Evolutionary conservation across 2,329 filamentous ascomycete species (phyloP).

Genomic region (Botryosphaeria dothidea): DNA sequence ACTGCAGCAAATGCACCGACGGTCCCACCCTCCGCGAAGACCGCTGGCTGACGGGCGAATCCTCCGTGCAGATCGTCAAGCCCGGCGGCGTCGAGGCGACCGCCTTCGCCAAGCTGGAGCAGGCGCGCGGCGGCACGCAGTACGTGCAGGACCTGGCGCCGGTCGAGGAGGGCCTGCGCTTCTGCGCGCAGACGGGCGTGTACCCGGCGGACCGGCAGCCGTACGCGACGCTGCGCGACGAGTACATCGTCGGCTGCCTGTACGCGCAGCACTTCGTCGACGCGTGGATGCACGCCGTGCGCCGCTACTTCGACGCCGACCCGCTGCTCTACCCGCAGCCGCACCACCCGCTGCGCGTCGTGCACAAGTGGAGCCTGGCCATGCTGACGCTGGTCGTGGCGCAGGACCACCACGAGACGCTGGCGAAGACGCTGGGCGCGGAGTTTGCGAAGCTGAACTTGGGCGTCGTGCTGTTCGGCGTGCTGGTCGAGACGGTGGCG

Average conservation of each 20-base stretch:
- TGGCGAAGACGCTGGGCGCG: not conserved
- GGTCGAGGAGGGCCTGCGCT: constrained; percentile 36
- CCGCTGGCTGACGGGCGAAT: constrained; percentile 30
- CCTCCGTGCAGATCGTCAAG: not conserved
- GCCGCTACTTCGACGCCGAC: constrained; percentile 54
- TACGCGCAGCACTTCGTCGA: constrained; percentile 40
- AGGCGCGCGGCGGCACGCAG: constrained; percentile 7
- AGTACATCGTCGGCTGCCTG: constrained; percentile 53
- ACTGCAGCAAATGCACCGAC: constrained; percentile 52
- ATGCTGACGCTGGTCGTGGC: constrained; percentile 38
- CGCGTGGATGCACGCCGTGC: constrained; percentile 54
- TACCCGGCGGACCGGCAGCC: constrained; percentile 58
- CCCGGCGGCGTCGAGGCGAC: constrained; percentile 18
- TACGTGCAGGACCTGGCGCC: constrained; percentile 13
- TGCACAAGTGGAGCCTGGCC: constrained; percentile 47
- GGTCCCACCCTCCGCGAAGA: constrained; percentile 43
- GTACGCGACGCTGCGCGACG: constrained; percentile 54
- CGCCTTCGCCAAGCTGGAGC: constrained; percentile 26
- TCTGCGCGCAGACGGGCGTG: constrained; percentile 40
- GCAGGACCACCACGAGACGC: constrained; percentile 5
- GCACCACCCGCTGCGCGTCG: constrained; percentile 55
- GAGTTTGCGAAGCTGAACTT: constrained; percentile 30
- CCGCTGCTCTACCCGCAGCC: constrained; percentile 51
- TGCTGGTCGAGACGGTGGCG: constrained; percentile 44
- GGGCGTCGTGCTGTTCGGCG: constrained; percentile 43